Percentiles rank a stretch among this genome's conserved stretches.
phyloP scores from a whole-genome alignment of 2,329 filamentous ascomycete genomes.

The Calonectria naviculata region DNA sequence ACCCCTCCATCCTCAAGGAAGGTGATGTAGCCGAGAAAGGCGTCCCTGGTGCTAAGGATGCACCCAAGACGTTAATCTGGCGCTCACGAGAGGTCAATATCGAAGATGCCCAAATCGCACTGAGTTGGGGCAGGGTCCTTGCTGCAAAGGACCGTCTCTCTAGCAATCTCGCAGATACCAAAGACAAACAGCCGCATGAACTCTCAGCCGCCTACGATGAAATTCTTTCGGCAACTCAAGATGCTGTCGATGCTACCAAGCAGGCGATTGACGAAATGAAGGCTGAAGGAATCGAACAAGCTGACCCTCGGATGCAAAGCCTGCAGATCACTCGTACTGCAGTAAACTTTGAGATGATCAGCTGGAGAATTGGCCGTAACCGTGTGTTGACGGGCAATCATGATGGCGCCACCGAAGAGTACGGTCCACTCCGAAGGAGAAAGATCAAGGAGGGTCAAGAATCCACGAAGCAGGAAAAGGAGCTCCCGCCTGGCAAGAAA shows the following conservation, averaged over 20 bases:
- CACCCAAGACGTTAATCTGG: slow-evolving; percentile 85
- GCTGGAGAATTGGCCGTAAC: slow-evolving; percentile 95
- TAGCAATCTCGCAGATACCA: slow-evolving; percentile 57
- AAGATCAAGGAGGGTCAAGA: slow-evolving; percentile 48
- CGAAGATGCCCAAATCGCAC: slow-evolving; percentile 91
- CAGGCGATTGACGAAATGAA: slow-evolving; percentile 91
- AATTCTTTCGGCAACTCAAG: slow-evolving; percentile 89
- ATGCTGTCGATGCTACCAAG: slow-evolving; percentile 93
- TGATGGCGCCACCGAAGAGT: slow-evolving; percentile 76
- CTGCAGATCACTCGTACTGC: slow-evolving; percentile 92
- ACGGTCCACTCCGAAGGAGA: slow-evolving; percentile 62
- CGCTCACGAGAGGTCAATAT: slow-evolving; percentile 86
- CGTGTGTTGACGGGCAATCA: slow-evolving; percentile 85
- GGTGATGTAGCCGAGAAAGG: slow-evolving; percentile 58
- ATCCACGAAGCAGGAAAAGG: slow-evolving; percentile 60
- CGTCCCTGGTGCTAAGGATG: slow-evolving; percentile 61
- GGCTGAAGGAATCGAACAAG: slow-evolving; percentile 84
- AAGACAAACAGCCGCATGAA: slow-evolving; percentile 66
- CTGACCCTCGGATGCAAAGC: slow-evolving; percentile 89
- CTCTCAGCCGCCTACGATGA: slow-evolving; percentile 90
- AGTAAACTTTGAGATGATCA: slow-evolving; percentile 93
- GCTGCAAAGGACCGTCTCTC: slow-evolving; percentile 62
- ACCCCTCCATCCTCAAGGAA: slow-evolving; percentile 74
- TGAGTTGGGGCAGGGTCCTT: slow-evolving; percentile 79
- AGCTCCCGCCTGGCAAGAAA: slow-evolving; percentile 79